These are phyloP conservation scores for Citrus reticulata DNA, from an alignment of 345 rosid species.

Conservation along the genomic window DNA sequence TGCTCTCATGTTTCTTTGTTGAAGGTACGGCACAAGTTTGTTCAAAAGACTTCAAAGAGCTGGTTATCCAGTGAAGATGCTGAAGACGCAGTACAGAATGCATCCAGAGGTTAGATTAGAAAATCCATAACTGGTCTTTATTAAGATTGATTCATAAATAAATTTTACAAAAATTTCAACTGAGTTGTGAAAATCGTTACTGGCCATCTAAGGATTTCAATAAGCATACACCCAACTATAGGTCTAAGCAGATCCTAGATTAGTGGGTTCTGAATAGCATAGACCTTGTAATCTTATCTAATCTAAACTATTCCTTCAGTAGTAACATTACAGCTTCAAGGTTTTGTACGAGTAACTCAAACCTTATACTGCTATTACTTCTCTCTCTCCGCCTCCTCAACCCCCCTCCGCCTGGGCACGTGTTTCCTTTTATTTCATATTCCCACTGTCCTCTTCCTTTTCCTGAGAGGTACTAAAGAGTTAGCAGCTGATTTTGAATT, in stretches of 20 bases:
- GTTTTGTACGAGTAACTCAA: background rate
- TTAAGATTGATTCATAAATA: background rate
- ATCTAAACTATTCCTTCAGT: background rate
- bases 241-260: background rate
- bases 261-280: background rate
- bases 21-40: constrained; percentile 88
- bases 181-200: background rate
- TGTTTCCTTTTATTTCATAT: background rate
- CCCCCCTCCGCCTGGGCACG: too few relatives aligned
- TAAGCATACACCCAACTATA: background rate
- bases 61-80: constrained; percentile 93
- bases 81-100: constrained; percentile 93
- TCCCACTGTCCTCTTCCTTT: background rate
- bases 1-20: constrained; percentile 10
- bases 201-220: background rate
- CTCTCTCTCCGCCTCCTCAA: too few relatives aligned
- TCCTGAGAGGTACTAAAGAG: background rate
- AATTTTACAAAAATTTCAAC: background rate
- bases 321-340: background rate
- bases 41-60: constrained; percentile 95
- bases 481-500: background rate
- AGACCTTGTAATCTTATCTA: background rate
- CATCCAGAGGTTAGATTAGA: constrained; percentile 78
- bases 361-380: background rate
- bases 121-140: background rate